phyloP scores from a whole-genome alignment of 2,329 filamentous ascomycete species.

The Xylaria digitata region DNA sequence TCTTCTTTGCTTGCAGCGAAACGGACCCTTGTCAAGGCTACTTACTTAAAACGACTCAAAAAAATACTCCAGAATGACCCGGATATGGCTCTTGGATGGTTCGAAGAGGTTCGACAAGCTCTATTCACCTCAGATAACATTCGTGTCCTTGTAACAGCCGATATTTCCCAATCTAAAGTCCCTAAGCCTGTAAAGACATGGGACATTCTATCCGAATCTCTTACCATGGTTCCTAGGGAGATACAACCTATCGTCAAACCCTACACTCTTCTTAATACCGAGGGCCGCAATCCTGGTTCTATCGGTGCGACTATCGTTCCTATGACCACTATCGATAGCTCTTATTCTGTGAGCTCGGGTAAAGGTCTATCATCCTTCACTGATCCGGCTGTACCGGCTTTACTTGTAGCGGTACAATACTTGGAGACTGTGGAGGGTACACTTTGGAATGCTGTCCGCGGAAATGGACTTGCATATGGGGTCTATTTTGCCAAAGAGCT shows the following conservation, averaged over 20 bases:
- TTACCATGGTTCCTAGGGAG: constrained; percentile 61
- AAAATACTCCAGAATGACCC: constrained; percentile 83
- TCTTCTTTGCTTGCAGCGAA: constrained; percentile 81
- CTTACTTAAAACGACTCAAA: constrained; percentile 87
- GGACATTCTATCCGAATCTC: constrained; percentile 69
- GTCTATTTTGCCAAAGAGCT: constrained; percentile 81
- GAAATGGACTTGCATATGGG: constrained; percentile 93
- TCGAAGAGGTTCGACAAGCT: constrained; percentile 78
- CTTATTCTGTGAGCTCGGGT: constrained; percentile 81
- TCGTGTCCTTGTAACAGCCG: constrained; percentile 84
- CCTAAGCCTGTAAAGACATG: constrained; percentile 81
- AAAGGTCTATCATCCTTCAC: constrained; percentile 79
- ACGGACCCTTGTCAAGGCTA: constrained; percentile 84
- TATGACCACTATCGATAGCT: constrained; percentile 92
- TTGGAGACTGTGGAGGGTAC: constrained; percentile 94
- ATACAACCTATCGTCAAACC: constrained; percentile 78
- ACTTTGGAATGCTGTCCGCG: constrained; percentile 91
- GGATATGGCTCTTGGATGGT: constrained; percentile 77
- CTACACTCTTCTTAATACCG: constrained; percentile 76
- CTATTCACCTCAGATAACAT: constrained; percentile 89
- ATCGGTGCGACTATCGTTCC: constrained; percentile 83
- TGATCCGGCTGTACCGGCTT: constrained; percentile 81
- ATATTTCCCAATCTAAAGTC: constrained; percentile 74
- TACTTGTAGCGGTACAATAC: constrained; percentile 90
- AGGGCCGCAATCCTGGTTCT: constrained; percentile 79